A percentile compares a stretch with the other conserved stretches of the same genome.
These are phyloP conservation scores for Paramecium biaurelia DNA, from an alignment of 73 alveolate genomes.

Conservation along the genomic window DNA sequence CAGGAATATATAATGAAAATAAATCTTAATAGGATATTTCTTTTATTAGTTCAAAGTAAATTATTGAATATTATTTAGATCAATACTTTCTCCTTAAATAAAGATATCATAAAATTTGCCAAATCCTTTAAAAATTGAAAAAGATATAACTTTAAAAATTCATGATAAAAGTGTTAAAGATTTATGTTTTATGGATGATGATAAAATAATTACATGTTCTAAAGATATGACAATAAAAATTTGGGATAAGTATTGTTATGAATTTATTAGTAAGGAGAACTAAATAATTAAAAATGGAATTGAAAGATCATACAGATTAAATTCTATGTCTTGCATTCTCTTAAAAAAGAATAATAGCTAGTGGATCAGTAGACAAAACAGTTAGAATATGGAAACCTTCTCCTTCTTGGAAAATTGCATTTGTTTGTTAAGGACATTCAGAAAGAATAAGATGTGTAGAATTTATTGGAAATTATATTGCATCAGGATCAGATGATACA, in stretches of 20 bases:
- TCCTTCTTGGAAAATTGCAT: background rate
- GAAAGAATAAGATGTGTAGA: constrained; percentile 32
- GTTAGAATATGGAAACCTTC: constrained; percentile 39
- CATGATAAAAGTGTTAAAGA: constrained; percentile 47
- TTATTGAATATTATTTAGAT: background rate
- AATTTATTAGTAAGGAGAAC: background rate
- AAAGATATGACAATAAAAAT: background rate
- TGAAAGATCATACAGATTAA: constrained; percentile 14
- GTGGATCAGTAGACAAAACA: constrained; percentile 38
- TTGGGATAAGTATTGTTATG: constrained; percentile 32
- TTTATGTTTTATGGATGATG: constrained; percentile 20
- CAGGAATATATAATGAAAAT: background rate
- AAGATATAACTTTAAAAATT: background rate
- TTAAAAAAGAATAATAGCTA: background rate
- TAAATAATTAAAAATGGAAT: background rate
- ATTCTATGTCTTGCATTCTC: background rate
- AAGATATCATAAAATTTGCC: background rate
- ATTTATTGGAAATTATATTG: background rate
- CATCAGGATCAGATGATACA: constrained; percentile 37
- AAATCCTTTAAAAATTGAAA: background rate
- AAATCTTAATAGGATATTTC: background rate
- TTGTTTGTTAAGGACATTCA: background rate
- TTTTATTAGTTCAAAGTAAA: constrained; percentile 15
- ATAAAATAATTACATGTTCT: constrained; percentile 19
- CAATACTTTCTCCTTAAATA: background rate